Evolutionary conservation across 257 asterid species (phyloP), one percentile per base, ranked within the genome.

Genomic region (Solanum etuberosum): DNA sequence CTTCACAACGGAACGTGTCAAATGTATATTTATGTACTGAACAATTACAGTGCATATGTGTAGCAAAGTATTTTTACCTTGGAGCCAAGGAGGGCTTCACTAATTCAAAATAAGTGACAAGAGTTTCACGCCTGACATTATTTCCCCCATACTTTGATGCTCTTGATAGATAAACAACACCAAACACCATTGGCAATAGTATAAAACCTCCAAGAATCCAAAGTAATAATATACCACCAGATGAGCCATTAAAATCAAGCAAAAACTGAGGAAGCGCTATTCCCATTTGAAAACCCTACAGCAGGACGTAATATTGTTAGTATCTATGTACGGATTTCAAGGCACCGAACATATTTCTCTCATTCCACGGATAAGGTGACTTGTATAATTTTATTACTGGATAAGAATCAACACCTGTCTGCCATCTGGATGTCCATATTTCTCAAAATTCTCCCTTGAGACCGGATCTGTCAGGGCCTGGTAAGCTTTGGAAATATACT

Each of bases 361-460:
- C 9, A 51, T 86, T 81, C 82, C 40, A 72, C 72, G 57, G 67
- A 89, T 32, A 85, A 81, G 77, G 54, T 34, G 82, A 84, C 77
- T 65, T 54, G 61, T 34, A 32, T 31, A 32, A 65, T 54, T 31
- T 31, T 12, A 5, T 63, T 32, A 40, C 40, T 37, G 35, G 10
- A 84, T 72, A 72, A 86, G 63, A 9, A 27, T 63, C 11, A 42
- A 80, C 87, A 97, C 99, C 99, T 97, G 98, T 91, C 99, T 95
- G 88, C 99, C 99, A 93, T 97, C 98, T 20, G 98, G 99, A 91
- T 97, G 98, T 16, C 99, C 99, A 78, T 95, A 97, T 90, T 97
- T 97, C 91, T 95, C 98, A 87, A 87, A 97, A 90, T 95, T 97
- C 90, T 97, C 98, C 73, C 98, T 95, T 51, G 98, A 94, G 88